These are phyloP conservation scores for Fraxinus latifolia DNA, from an alignment of 305 asterid species.

Conservation along the genomic window DNA sequence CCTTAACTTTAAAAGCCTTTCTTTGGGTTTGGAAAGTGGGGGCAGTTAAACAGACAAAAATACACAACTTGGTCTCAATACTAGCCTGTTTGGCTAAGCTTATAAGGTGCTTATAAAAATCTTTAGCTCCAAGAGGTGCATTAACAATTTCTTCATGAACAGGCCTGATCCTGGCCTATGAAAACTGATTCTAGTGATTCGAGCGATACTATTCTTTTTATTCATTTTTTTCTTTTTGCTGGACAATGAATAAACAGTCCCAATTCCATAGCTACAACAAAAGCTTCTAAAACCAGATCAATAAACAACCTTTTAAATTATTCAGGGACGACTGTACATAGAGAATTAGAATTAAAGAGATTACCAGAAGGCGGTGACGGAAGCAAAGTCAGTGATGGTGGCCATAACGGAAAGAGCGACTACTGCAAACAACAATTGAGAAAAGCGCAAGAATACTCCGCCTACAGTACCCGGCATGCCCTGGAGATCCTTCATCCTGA, in stretches of 20 bases:
- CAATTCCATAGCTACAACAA: background rate
- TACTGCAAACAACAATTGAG: conserved; percentile 66
- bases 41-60: background rate
- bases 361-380: conserved; percentile 95
- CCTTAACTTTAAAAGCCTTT: background rate
- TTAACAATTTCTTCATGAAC: background rate
- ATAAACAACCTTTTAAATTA: background rate
- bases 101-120: background rate
- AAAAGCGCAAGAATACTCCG: conserved; percentile 66
- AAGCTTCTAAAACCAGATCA: background rate
- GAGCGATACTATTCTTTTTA: background rate
- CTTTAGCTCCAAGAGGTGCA: background rate
- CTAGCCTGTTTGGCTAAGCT: background rate
- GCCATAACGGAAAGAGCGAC: conserved; percentile 81
- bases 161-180: background rate
- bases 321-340: background rate
- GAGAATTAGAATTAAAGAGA: background rate
- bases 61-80: background rate
- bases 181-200: background rate
- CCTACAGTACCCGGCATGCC: conserved; percentile 97
- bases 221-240: background rate
- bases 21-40: background rate
- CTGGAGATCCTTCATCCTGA: conserved; percentile 84
- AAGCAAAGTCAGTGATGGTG: conserved; percentile 79
- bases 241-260: background rate